These are phyloP conservation scores for Colletotrichum sp. DNA, from an alignment of 2,329 filamentous ascomycete genomes.

Conservation along the genomic window DNA sequence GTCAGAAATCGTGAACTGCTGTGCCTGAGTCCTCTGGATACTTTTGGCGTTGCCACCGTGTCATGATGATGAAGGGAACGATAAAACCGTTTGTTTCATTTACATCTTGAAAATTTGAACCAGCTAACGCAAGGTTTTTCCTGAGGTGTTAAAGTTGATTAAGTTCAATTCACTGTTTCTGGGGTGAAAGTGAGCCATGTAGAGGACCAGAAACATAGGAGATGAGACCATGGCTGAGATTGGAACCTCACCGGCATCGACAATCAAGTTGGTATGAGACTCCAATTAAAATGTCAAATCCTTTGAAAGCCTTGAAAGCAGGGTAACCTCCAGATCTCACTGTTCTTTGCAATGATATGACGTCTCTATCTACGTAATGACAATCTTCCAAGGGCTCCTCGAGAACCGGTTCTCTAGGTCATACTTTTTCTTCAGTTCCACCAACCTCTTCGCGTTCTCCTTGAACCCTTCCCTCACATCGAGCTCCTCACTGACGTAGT, in stretches of 20 bases:
- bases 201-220: neutral
- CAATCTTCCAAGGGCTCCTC: neutral
- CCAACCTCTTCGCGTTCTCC: slow-evolving; percentile 30
- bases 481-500: slow-evolving; percentile 30
- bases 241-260: neutral
- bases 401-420: slow-evolving; percentile 38
- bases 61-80: neutral
- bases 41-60: neutral
- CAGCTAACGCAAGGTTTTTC: neutral
- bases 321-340: neutral
- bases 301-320: neutral
- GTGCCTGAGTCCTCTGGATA: neutral
- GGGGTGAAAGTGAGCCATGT: neutral
- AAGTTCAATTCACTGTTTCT: neutral
- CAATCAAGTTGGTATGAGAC: neutral
- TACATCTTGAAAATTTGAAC: neutral
- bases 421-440: slow-evolving; percentile 36
- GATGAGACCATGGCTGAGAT: neutral
- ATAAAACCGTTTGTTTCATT: neutral
- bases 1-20: neutral
- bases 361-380: neutral
- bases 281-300: neutral
- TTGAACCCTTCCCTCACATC: slow-evolving; percentile 34
- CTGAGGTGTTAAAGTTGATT: neutral
- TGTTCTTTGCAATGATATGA: neutral